These are phyloP conservation scores for Bruguiera sexangula DNA, from an alignment of 345 rosid genomes.

Conservation along the genomic window DNA sequence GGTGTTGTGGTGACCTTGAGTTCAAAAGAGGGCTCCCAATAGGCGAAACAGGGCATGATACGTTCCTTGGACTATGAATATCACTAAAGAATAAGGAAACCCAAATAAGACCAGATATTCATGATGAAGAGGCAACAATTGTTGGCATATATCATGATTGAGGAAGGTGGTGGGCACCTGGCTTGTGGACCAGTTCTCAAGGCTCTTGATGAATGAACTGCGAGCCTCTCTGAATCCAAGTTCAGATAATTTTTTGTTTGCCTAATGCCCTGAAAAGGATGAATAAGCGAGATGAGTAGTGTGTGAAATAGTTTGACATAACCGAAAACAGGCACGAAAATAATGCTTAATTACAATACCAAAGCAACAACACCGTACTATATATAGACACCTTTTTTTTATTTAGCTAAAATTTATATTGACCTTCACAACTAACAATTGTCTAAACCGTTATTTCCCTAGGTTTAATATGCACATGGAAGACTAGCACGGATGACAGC, in stretches of 20 bases:
- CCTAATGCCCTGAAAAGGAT: constrained; percentile 38
- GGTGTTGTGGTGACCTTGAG: constrained; percentile 49
- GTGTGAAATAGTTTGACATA: not conserved
- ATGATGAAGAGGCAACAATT: not conserved
- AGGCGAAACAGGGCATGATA: constrained; percentile 64
- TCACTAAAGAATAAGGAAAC: constrained; percentile 39
- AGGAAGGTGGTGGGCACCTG: constrained; percentile 26
- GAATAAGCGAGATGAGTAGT: constrained; percentile 6
- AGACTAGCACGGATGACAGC: too few relatives aligned
- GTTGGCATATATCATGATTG: not conserved
- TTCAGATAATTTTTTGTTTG: constrained; percentile 38
- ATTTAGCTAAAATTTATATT: too few relatives aligned
- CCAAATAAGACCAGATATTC: constrained; percentile 6
- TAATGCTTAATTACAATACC: too few relatives aligned
- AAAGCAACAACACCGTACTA: too few relatives aligned
- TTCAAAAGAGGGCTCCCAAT: constrained; percentile 57
- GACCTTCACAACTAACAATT: too few relatives aligned
- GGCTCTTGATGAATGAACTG: constrained; percentile 51
- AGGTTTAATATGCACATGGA: too few relatives aligned
- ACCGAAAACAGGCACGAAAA: not conserved
- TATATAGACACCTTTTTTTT: too few relatives aligned
- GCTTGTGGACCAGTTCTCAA: constrained; percentile 29
- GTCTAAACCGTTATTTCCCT: too few relatives aligned
- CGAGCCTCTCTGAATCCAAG: constrained; percentile 50
- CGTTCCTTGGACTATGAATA: constrained; percentile 40